Evolutionary conservation across 768 basidiomycete genomes (phyloP).

Genomic region (Leccinum disarticulatum): DNA sequence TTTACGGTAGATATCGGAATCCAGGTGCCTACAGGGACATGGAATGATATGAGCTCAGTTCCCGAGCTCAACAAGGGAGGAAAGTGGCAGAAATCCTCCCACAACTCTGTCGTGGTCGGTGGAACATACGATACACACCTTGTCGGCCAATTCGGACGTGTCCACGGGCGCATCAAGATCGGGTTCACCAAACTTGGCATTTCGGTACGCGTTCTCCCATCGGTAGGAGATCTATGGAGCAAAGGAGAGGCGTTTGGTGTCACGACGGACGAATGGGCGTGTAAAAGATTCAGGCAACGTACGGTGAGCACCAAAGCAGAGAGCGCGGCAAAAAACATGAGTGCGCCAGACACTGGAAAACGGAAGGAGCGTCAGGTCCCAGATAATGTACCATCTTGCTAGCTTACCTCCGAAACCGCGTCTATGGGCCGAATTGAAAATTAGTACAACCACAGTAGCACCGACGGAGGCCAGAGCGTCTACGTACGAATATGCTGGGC

Average conservation of each 20-base stretch:
- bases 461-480: neutral
- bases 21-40: slow-evolving; percentile 45
- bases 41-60: neutral
- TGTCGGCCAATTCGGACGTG: slow-evolving; percentile 64
- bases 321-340: no score
- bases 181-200: slow-evolving; percentile 52
- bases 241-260: no score
- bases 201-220: slow-evolving; percentile 55
- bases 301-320: no score
- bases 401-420: slow-evolving; percentile 21
- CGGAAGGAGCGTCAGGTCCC: neutral
- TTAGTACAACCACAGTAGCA: neutral
- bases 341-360: neutral
- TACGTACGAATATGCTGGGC: slow-evolving; percentile 39
- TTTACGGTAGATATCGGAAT: slow-evolving; percentile 54
- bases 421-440: neutral
- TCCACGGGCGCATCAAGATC: slow-evolving; percentile 52
- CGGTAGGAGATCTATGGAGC: slow-evolving; percentile 56
- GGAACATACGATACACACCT: slow-evolving; percentile 17
- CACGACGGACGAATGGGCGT: no score
- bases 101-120: neutral
- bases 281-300: no score
- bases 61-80: neutral
- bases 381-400: neutral
- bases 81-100: neutral